Evolutionary conservation across 2,329 filamentous ascomycete genomes (phyloP).

Genomic region (Ophiostoma sp.): DNA sequence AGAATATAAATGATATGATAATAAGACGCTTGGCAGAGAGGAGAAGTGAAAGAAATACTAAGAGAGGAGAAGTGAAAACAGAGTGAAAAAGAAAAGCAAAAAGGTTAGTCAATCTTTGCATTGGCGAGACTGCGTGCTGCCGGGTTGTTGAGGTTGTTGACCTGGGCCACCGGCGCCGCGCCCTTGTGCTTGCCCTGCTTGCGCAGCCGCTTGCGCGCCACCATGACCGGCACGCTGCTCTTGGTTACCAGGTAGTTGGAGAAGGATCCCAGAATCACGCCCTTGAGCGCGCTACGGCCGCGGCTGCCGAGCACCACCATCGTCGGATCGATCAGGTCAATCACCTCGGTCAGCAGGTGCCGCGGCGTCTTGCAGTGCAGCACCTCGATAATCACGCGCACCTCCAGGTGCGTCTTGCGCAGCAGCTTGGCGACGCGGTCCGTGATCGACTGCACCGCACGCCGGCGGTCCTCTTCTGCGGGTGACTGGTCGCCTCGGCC

Average conservation of each 20-base stretch:
- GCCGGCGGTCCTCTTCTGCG: conserved; percentile 71
- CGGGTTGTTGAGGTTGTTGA: conserved; percentile 75
- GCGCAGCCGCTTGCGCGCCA: conserved; percentile 80
- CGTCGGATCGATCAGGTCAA: conserved; percentile 86
- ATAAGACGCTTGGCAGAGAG: background rate
- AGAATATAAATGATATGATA: background rate
- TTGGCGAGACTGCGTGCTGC: conserved; percentile 60
- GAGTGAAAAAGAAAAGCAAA: background rate
- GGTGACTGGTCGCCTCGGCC: conserved; percentile 49
- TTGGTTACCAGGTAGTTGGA: conserved; percentile 97
- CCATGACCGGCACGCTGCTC: conserved; percentile 96
- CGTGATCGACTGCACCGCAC: conserved; percentile 78
- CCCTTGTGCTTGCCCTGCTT: conserved; percentile 80
- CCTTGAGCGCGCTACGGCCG: conserved; percentile 86
- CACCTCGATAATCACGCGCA: conserved; percentile 89
- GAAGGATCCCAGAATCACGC: conserved; percentile 90
- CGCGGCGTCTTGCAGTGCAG: conserved; percentile 98
- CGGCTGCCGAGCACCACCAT: conserved; percentile 89
- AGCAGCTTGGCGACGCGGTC: conserved; percentile 78
- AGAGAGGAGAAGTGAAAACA: background rate
- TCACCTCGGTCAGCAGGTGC: conserved; percentile 94
- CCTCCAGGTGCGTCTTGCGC: conserved; percentile 85
- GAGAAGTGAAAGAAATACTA: background rate
- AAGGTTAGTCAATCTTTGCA: conserved; percentile 65
- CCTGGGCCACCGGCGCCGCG: conserved; percentile 56